phyloP scores from a whole-genome alignment of 1,284 basidiomycete genomes.

The Ganoderma resinaceum region DNA sequence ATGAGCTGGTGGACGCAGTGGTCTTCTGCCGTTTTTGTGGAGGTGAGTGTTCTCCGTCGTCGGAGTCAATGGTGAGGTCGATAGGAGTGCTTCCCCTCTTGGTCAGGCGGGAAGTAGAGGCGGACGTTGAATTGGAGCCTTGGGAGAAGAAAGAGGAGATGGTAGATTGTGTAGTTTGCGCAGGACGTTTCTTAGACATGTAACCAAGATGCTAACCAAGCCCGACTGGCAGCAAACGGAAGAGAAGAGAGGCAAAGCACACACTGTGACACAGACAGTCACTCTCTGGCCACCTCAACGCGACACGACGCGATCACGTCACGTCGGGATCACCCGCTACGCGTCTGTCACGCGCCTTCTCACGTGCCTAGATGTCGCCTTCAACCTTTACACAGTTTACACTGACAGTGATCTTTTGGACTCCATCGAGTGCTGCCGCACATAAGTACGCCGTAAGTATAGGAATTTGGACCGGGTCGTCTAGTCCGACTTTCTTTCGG shows the following conservation, averaged over 20 bases:
- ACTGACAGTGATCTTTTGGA: too few species aligned
- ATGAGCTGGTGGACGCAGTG: constrained; percentile 17
- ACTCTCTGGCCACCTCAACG: constrained; percentile 8
- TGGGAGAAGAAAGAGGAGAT: constrained; percentile 67
- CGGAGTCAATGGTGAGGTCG: constrained; percentile 59
- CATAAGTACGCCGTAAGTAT: too few species aligned
- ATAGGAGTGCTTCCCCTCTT: constrained; percentile 49
- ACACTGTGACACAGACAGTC: neutral
- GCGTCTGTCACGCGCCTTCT: constrained; percentile 25
- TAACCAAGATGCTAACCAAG: constrained; percentile 9
- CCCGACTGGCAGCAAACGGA: neutral
- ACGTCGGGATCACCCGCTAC: constrained; percentile 6
- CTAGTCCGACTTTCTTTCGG: too few species aligned
- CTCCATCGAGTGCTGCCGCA: too few species aligned
- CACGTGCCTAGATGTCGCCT: too few species aligned
- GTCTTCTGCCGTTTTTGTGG: constrained; percentile 47
- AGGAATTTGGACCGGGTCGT: too few species aligned
- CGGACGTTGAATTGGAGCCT: constrained; percentile 29
- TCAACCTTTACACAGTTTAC: too few species aligned
- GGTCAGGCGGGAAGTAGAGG: constrained; percentile 29
- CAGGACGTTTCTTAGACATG: constrained; percentile 8
- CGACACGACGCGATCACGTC: constrained; percentile 13
- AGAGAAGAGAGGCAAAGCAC: neutral
- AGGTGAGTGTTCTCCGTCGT: constrained; percentile 38
- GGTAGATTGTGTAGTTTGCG: constrained; percentile 39